Evolutionary conservation across 2,329 filamentous ascomycete genomes (phyloP).

Genomic region (Drechslera avenae): DNA sequence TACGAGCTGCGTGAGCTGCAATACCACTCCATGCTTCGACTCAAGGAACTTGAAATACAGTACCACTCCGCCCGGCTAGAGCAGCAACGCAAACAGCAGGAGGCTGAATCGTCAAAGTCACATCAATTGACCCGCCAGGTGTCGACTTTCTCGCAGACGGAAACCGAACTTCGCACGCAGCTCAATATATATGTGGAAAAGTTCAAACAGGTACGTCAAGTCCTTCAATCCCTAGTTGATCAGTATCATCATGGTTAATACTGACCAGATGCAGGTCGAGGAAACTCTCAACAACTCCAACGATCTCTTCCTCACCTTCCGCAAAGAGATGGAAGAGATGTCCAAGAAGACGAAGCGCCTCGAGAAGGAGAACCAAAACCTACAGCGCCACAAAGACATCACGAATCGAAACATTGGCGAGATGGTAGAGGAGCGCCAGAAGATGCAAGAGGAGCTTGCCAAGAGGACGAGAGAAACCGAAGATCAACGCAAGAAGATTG

Average conservation of each 20-base stretch:
- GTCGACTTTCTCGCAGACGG: conserved; percentile 93
- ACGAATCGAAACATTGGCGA: conserved; percentile 94
- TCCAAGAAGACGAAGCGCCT: conserved; percentile 97
- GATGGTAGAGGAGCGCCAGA: conserved; percentile 91
- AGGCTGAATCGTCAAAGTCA: conserved; percentile 77
- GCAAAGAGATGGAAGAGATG: conserved; percentile 99
- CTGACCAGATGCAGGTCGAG: conserved; percentile 78
- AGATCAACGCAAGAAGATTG: conserved; percentile 80
- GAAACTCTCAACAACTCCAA: conserved; percentile 98
- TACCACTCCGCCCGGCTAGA: conserved; percentile 88
- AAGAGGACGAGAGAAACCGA: conserved; percentile 77
- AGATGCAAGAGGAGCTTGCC: conserved; percentile 73
- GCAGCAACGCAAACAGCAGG: conserved; percentile 85
- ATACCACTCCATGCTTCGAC: conserved; percentile 88
- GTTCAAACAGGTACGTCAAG: conserved; percentile 86
- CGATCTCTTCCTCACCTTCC: conserved; percentile 93
- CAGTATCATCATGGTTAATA: conserved; percentile 48
- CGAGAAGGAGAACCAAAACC: conserved; percentile 91
- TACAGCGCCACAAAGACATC: conserved; percentile 90
- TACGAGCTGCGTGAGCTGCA: conserved; percentile 95
- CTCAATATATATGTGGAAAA: conserved; percentile 99
- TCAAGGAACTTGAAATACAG: conserved; percentile 94
- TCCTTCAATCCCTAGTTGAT: conserved; percentile 24
- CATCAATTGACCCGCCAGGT: conserved; percentile 89
- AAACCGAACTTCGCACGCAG: conserved; percentile 90